phyloP scores from a whole-genome alignment of 441 rosid genomes.

The Pelargonium cotyledonis region DNA sequence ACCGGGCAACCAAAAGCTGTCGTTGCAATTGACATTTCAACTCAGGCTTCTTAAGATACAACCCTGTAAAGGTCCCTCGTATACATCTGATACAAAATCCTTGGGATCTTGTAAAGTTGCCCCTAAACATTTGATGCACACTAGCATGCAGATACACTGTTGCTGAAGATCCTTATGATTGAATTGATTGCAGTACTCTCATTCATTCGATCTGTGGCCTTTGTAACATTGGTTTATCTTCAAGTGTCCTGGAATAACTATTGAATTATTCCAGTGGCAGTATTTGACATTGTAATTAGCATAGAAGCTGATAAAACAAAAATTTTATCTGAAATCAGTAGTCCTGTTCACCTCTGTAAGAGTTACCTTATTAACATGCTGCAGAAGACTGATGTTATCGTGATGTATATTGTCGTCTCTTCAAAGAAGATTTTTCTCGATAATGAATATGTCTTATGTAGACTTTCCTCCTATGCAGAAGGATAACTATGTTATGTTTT shows the following conservation, averaged over 20 bases:
- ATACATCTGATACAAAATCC: too few relatives aligned
- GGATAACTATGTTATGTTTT: constrained; percentile 7
- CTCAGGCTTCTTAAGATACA: neutral
- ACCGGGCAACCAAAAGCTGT: neutral
- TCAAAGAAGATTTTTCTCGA: neutral
- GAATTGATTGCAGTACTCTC: too few relatives aligned
- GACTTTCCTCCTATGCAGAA: constrained; percentile 7
- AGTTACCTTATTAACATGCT: neutral
- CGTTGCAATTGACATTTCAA: neutral
- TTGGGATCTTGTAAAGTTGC: too few relatives aligned
- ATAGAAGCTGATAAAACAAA: too few relatives aligned
- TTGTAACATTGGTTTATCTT: too few relatives aligned
- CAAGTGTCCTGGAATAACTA: too few relatives aligned
- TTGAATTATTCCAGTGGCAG: too few relatives aligned
- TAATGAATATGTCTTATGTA: neutral
- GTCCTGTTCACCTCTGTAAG: neutral
- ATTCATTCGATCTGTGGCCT: too few relatives aligned
- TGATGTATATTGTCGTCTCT: neutral
- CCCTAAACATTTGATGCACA: too few relatives aligned
- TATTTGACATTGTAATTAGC: too few relatives aligned
- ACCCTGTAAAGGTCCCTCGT: neutral
- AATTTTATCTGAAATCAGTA: neutral
- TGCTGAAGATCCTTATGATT: too few relatives aligned
- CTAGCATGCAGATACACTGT: too few relatives aligned
- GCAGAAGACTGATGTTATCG: neutral